Evolutionary conservation across 108 stramenopile species (phyloP), one percentile per base, ranked within the genome.

Genomic region (Fragilaria crotonensis): DNA sequence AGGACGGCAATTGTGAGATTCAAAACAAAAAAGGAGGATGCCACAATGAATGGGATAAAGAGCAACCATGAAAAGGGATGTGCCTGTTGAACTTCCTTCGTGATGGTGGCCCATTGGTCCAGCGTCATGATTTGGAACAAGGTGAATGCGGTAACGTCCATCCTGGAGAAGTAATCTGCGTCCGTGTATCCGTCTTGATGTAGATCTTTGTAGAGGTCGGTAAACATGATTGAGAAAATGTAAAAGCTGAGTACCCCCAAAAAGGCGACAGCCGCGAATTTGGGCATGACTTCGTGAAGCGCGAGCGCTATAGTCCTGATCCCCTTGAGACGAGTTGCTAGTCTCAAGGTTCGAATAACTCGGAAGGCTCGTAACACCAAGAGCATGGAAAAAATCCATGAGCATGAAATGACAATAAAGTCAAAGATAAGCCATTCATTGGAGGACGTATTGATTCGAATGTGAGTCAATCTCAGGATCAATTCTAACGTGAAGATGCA

Each of bases 71-170:
- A 46, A 72, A 68, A 72, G 31, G 45, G 30, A 31, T 72, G 63
- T 21, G 57, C 61, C 11, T 20, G 62, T 61, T 57, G 29, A 33
- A 71, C 54, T 62, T 75, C 66, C 26, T 58, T 66, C n/a, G 68
- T 61, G 21, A 79, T 72, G 19, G 25, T 19, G 1, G 66, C 36
- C 78, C 78, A 79, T 46, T 67, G 52, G 50, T 79, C 77, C 70
- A 79, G 23, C 23, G 73, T 74, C 49, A 79, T 70, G 17, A 79
- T 68, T 29, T 71, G 73, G 55, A 79, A 71, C 57, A 79, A 51
- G 25, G 78, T 64, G 50, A 75, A 79, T 14, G 48, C 3, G 11
- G 78, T 50, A 17, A 19, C 17, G 53, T 71, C 73, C 30, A 79
- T 9, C 0, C 66, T 23, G 0, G 63, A 59, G 48, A 79, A 79